A percentile compares a stretch with the other conserved stretches of the same genome.
Evolutionary conservation across 2,329 filamentous ascomycete species (phyloP).

Genomic region (Tolypocladium inflatum): DNA sequence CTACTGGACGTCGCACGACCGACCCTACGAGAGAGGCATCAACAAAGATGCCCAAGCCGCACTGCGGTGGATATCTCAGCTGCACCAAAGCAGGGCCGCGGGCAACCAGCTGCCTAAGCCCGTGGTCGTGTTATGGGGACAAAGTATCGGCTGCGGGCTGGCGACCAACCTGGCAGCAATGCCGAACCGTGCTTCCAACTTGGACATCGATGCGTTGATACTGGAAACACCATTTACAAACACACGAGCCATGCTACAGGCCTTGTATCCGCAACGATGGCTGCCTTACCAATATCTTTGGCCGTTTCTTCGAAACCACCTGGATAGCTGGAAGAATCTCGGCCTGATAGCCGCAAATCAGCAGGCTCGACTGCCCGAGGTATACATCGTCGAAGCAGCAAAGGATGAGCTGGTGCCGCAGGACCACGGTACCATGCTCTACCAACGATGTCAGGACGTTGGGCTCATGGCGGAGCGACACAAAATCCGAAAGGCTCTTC

Average conservation of each 20-base stretch:
- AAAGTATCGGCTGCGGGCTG: constrained; percentile 66
- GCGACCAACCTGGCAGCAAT: constrained; percentile 49
- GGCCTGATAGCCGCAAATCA: constrained; percentile 25
- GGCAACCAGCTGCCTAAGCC: constrained; percentile 14
- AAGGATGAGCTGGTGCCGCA: constrained; percentile 50
- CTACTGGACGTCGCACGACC: constrained; percentile 69
- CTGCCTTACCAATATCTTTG: constrained; percentile 67
- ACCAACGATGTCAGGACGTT: constrained; percentile 36
- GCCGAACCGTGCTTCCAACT: constrained; percentile 23
- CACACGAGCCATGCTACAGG: constrained; percentile 59
- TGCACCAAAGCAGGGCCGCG: constrained; percentile 18
- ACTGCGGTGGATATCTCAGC: constrained; percentile 47
- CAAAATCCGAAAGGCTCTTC: constrained; percentile 39
- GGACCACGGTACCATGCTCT: constrained; percentile 36
- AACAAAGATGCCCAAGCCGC: constrained; percentile 58
- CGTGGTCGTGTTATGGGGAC: constrained; percentile 60
- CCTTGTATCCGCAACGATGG: constrained; percentile 71
- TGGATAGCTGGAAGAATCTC: constrained; percentile 45
- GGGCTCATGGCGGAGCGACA: constrained; percentile 34
- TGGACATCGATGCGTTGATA: constrained; percentile 41
- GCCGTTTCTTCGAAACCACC: constrained; percentile 60
- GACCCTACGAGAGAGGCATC: constrained; percentile 61
- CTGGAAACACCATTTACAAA: constrained; percentile 71
- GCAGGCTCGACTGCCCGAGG: constrained; percentile 17
- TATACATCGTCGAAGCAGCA: constrained; percentile 46